These are phyloP conservation scores for Phascolomyces articulosus DNA, from an alignment of 371 early-diverging fungal genomes.

Conservation along the genomic window DNA sequence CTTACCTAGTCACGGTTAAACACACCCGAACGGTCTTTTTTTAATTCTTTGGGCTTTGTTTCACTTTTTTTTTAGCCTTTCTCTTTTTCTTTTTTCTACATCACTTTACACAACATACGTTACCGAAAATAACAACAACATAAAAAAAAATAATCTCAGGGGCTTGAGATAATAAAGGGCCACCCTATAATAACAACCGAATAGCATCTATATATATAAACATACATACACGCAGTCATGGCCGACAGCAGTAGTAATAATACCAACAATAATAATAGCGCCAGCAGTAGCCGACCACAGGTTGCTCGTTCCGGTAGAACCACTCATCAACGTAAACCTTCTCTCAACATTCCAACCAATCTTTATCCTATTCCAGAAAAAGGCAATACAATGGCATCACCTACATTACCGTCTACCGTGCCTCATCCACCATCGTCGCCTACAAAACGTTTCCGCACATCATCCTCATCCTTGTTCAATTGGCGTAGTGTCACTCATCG, in stretches of 20 bases:
- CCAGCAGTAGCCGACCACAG: not conserved
- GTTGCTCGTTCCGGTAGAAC: constrained; percentile 27
- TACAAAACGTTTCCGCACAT: not conserved
- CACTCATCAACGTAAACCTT: constrained; percentile 33
- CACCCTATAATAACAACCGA: too few species aligned
- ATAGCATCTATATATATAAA: too few species aligned
- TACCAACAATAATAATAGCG: not conserved
- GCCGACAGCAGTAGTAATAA: not conserved
- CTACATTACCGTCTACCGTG: constrained; percentile 1
- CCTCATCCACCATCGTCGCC: not conserved
- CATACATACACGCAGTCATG: not conserved
- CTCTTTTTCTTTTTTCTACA: too few species aligned
- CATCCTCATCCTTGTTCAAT: constrained; percentile 1
- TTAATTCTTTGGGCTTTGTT: too few species aligned
- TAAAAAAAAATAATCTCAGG: too few species aligned
- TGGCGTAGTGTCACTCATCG: not conserved
- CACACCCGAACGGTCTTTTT: too few species aligned
- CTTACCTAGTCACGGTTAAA: too few species aligned
- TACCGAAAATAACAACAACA: too few species aligned
- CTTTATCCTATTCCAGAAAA: constrained; percentile 27
- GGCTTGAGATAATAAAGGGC: too few species aligned
- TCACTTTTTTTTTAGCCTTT: too few species aligned
- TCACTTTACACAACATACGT: too few species aligned
- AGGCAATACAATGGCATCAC: not conserved
- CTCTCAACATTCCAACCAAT: constrained; percentile 18